A percentile compares a stretch with the other conserved stretches of the same genome.
Evolutionary conservation across 768 basidiomycete species (phyloP).

Genomic region (Boletus tomentosulus): DNA sequence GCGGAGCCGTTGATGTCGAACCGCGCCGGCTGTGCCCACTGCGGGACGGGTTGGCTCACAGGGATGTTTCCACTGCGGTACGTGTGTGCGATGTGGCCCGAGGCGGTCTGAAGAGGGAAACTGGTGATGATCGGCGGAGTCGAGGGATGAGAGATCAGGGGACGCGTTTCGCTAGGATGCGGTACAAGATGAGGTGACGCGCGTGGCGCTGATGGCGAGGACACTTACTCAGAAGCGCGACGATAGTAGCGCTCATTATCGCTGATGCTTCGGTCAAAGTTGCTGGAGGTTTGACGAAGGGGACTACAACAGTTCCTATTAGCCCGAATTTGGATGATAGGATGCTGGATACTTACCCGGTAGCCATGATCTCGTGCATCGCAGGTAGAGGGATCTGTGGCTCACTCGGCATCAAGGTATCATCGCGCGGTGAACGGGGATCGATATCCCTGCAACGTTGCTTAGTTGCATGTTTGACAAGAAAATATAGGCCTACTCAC

Average conservation of each 20-base stretch:
- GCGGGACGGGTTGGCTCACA: slow-evolving; percentile 27
- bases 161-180: slow-evolving; percentile 46
- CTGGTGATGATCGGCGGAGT: slow-evolving; percentile 28
- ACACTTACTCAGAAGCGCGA: slow-evolving; percentile 25
- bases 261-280: slow-evolving; percentile 17
- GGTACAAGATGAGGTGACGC: neutral
- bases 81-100: slow-evolving; percentile 22
- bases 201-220: too few relatives aligned
- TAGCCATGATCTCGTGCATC: slow-evolving; percentile 33
- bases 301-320: slow-evolving; percentile 9
- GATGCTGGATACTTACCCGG: slow-evolving; percentile 11
- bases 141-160: slow-evolving; percentile 41
- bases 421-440: slow-evolving; percentile 33
- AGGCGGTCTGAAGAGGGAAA: slow-evolving; percentile 15
- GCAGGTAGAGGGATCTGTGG: slow-evolving; percentile 30
- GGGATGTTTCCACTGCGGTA: slow-evolving; percentile 18
- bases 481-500: slow-evolving; percentile 10
- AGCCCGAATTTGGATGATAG: neutral
- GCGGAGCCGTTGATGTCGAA: slow-evolving; percentile 31
- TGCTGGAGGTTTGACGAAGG: slow-evolving; percentile 11
- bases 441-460: slow-evolving; percentile 14
- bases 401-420: slow-evolving; percentile 21
- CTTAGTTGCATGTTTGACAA: neutral
- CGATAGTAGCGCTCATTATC: slow-evolving; percentile 10
- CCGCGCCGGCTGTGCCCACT: slow-evolving; percentile 22